Conservation (phyloP, 129 eudicot species). For the Cynara cardunculus region DNA sequence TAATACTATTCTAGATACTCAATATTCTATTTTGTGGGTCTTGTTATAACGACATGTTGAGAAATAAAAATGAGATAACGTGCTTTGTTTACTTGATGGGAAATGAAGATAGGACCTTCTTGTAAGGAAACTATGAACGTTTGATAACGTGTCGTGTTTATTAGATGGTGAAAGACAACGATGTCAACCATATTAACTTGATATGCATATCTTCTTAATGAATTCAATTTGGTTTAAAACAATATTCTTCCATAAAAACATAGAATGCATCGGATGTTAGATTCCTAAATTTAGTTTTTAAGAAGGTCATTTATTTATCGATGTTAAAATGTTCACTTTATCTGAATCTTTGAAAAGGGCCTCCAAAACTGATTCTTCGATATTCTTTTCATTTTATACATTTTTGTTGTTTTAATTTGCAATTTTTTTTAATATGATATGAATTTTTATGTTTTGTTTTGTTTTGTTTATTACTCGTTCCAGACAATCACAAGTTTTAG, state of each 20-base stretch:
- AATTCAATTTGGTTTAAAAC: too few relatives aligned
- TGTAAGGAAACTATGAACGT: background rate
- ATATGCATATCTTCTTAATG: background rate
- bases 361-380: too few relatives aligned
- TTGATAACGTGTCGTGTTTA: background rate
- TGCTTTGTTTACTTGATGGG: background rate
- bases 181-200: background rate
- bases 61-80: background rate
- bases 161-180: background rate
- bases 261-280: background rate
- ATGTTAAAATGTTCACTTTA: too few relatives aligned
- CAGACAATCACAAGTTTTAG: too few relatives aligned
- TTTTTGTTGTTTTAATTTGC: too few relatives aligned
- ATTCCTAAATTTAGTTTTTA: background rate
- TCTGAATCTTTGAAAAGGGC: too few relatives aligned
- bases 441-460: too few relatives aligned
- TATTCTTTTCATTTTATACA: too few relatives aligned
- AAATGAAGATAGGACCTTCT: background rate
- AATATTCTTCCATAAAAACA: background rate
- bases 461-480: too few relatives aligned
- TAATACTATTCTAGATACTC: background rate
- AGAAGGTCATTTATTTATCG: background rate
- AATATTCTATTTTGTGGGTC: conserved; percentile 20
- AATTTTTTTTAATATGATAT: too few relatives aligned
- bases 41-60: background rate